Percentiles rank a stretch among this genome's conserved stretches.
These are phyloP conservation scores for Trichoderma arundinaceum DNA, from an alignment of 2,329 filamentous ascomycete species.

Conservation along the genomic window DNA sequence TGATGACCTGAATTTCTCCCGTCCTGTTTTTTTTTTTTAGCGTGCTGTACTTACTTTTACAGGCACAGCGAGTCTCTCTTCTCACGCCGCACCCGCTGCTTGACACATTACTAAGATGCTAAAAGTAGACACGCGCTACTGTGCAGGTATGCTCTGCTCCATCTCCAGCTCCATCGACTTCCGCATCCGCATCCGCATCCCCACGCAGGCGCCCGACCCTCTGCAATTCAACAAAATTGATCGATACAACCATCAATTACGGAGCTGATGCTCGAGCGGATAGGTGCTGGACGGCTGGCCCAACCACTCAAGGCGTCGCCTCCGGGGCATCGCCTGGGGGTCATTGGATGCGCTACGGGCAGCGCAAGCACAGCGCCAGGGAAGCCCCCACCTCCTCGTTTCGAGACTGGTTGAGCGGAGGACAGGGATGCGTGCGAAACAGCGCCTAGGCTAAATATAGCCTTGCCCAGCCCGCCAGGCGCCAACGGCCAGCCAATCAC, in stretches of 20 bases:
- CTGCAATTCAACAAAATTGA: neutral
- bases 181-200: slow-evolving; percentile 12
- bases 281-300: neutral
- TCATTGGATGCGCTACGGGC: slow-evolving; percentile 9
- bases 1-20: neutral
- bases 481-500: slow-evolving; percentile 44
- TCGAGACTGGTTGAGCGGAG: slow-evolving; percentile 32
- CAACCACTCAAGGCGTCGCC: slow-evolving; percentile 12
- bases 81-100: too few species aligned
- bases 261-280: neutral
- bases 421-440: slow-evolving; percentile 32
- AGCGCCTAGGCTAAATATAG: slow-evolving; percentile 45
- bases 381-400: slow-evolving; percentile 30
- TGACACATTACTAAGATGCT: neutral
- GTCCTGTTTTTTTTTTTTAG: neutral
- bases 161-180: neutral
- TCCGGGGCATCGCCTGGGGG: slow-evolving; percentile 1
- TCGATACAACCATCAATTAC: neutral
- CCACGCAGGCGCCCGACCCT: slow-evolving; percentile 17
- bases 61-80: too few species aligned
- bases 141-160: neutral
- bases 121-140: slow-evolving; percentile 19
- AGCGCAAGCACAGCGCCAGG: slow-evolving; percentile 10
- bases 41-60: neutral
- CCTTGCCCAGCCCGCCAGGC: slow-evolving; percentile 40